Base-by-base conservation (phyloP, 83 land plant species). In the Isoetes engelmannii region DNA sequence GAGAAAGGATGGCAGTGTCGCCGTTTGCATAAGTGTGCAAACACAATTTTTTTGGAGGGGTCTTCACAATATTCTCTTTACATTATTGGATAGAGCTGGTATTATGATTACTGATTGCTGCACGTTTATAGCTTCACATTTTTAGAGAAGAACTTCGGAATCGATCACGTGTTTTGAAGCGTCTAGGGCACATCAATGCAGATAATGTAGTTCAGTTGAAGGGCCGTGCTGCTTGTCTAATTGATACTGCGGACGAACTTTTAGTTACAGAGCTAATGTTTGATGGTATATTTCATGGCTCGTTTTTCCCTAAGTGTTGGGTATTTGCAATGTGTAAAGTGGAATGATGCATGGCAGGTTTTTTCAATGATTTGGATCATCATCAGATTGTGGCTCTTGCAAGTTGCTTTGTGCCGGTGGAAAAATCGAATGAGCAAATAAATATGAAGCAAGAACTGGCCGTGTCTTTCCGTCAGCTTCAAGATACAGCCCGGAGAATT, bases 171-270 rank as follows among this genome's bases (percentile, higher is more conserved):
- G 98, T 92, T 7, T 68, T 92, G 42, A 92, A 84, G 74, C 85
- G 82, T 69, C 91, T 92, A 71, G 98, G 96, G 13, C 98, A 92
- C 69, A 83, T 89, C 63, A 88, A 89, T 83, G 72, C 81, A 58
- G 95, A 89, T 76, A 86, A 92, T 69, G 98, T 92, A 37, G 89
- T 92, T 9, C 96, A 89, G 61, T 50, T 90, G 62, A 92, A 92
- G 75, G 98, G 96, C 13, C 87, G 96, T 21, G 98, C 95, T 65
- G 98, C 98, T 44, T 89, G 96, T 77, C 77, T 87, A 63, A 89
- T 89, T 60, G 95, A 92, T 72, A 92, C 97, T 28, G 95, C 89
- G 49, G 98, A 92, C 82, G 96, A 92, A 61, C 96, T 92, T 28
- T 87, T 92, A 71, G 89, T 89, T 4, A 89, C 98, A 15, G 95